A percentile compares a stretch with the other conserved stretches of the same genome.
Conservation (phyloP, 305 asterid species). For the Nicotiana rustica region DNA sequence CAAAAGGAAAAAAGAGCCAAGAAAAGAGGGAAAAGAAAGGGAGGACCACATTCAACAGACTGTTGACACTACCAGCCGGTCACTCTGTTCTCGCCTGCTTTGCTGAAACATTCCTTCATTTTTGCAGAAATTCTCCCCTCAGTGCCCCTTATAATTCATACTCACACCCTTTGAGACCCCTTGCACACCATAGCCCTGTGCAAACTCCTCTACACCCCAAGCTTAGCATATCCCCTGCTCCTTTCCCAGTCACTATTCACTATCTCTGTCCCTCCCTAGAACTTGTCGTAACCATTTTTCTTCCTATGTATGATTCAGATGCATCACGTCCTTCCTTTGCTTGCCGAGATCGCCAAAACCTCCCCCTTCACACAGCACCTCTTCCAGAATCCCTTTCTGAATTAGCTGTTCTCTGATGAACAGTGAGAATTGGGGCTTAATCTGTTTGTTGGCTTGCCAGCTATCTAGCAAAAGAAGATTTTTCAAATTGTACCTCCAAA, state of each 20-base stretch:
- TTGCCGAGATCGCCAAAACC: background rate
- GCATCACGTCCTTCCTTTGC: background rate
- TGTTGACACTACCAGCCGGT: conserved; percentile 18
- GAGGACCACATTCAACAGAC: conserved; percentile 12
- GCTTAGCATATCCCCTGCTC: conserved; percentile 17
- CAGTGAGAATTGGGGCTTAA: conserved; percentile 2
- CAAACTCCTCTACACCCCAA: conserved; percentile 10
- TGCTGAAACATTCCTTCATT: conserved; percentile 22
- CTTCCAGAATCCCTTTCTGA: conserved; percentile 25
- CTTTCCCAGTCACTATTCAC: conserved; percentile 28
- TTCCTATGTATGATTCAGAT: background rate
- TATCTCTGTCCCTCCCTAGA: conserved; percentile 27
- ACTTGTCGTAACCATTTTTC: background rate
- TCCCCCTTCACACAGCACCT: conserved; percentile 3
- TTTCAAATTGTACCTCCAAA: conserved; percentile 13
- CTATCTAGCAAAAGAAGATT: background rate
- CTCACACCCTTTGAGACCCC: background rate
- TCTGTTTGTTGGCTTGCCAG: conserved; percentile 17
- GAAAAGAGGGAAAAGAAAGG: conserved; percentile 7
- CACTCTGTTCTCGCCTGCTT: conserved; percentile 9
- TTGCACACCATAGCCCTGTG: background rate
- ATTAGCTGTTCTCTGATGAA: background rate
- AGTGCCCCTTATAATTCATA: conserved; percentile 10
- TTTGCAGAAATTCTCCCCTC: conserved; percentile 3
- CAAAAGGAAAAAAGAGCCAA: background rate